Evolutionary conservation across 2,329 filamentous ascomycete genomes (phyloP).

Genomic region (Arthrinium phaeospermum): DNA sequence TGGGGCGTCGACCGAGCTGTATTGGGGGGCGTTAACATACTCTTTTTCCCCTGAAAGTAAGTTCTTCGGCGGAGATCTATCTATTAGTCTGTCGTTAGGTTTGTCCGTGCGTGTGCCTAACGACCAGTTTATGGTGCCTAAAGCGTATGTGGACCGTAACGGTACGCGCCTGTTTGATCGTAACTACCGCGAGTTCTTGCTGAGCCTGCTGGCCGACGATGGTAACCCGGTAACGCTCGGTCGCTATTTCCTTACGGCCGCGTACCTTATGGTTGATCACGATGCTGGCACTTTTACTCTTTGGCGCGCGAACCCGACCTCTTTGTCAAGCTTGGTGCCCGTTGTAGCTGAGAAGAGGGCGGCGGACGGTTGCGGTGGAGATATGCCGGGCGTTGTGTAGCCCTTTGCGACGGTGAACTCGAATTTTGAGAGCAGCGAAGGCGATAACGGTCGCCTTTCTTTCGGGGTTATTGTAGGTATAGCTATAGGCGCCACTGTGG

Average conservation of each 20-base stretch:
- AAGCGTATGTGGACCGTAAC: not conserved
- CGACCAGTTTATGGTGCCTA: constrained; percentile 4
- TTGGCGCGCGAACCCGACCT: constrained; percentile 27
- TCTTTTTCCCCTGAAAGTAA: not conserved
- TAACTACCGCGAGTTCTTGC: not conserved
- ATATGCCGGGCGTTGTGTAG: not conserved
- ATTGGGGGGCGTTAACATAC: not conserved
- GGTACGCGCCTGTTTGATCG: not conserved
- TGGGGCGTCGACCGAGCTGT: not conserved
- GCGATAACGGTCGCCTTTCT: not conserved
- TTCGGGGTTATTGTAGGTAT: not conserved
- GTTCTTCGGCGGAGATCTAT: not conserved
- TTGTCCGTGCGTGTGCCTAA: not conserved
- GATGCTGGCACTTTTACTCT: constrained; percentile 32
- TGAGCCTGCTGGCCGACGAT: not conserved
- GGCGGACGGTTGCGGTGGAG: not conserved
- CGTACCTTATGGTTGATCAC: constrained; percentile 40
- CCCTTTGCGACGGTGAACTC: not conserved
- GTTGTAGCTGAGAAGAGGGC: not conserved
- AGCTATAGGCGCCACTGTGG: not conserved
- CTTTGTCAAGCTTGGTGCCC: not conserved
- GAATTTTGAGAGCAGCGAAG: not conserved
- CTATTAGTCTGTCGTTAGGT: not conserved
- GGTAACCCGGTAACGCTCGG: constrained; percentile 28
- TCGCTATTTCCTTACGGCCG: constrained; percentile 37